Evolutionary conservation across 2,329 filamentous ascomycete genomes (phyloP), one percentile per base, ranked within the genome.

Genomic region (Fusarium begoniae): DNA sequence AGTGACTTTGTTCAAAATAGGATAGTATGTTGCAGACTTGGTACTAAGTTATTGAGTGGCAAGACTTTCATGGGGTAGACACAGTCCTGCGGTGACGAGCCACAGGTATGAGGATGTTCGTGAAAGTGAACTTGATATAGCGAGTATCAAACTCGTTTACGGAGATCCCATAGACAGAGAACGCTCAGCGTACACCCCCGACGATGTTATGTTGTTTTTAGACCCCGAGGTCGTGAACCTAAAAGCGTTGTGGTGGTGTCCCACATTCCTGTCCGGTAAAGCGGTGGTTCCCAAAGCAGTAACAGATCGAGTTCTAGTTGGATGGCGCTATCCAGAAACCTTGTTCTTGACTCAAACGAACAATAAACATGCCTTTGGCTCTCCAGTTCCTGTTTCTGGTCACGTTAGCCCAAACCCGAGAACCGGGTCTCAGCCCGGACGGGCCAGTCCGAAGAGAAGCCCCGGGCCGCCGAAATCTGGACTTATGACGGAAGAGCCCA

Each of bases 251-350:
- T 55, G 68, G 63, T 72, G 68, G 68, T 65, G 63, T 35, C 54
- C 60, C 57, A 66, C 72, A 74, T 74, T 75, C 72, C 69, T 66
- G 59, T 73, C 53, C n/a, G 45, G 60, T 66, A 44, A 37, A 35
- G 22, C 55, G 30, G 32, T 13, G 43, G 32, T 14, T 14, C 44
- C 43, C 28, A 60, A 70, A 71, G 51, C 40, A 69, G 72, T 54
- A 66, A 63, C 57, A 37, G 51, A 41, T 50, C 41, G 44, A 44
- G 56, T 63, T 41, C 50, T 47, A 32, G 35, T 43, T 51, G 24
- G 37, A 28, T 54, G 54, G 62, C 22, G 24, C 26, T 35, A 22
- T 51, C 28, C 15, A 20, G 13, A 63, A 75, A 73, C 38, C 48
- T 44, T 66, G 24, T 62, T 72, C 30, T 24, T 64, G 28, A 43